Evolutionary conservation across 768 basidiomycete species (phyloP).

Genomic region (Podaxis sp.): DNA sequence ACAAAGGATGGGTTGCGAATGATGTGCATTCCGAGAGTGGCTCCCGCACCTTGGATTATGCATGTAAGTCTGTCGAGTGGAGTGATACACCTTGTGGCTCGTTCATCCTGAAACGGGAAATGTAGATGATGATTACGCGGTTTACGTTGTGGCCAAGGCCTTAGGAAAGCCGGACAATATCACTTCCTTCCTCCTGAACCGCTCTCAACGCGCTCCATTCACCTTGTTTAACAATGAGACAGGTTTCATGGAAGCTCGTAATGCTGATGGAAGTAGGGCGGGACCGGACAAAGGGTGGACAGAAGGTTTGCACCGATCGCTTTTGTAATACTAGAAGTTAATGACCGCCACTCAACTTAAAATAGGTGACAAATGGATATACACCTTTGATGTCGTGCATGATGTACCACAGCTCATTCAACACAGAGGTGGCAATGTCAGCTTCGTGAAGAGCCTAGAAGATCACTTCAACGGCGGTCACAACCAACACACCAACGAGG

Average conservation of each 20-base stretch:
- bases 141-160: conserved; percentile 55
- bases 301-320: conserved; percentile 47
- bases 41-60: conserved; percentile 76
- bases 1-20: conserved; percentile 72
- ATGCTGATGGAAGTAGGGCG: conserved; percentile 67
- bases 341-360: background rate
- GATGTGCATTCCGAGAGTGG: conserved; percentile 79
- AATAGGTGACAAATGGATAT: conserved; percentile 54
- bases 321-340: background rate
- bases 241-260: conserved; percentile 81
- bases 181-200: conserved; percentile 44
- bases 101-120: background rate
- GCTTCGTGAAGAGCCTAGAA: conserved; percentile 67
- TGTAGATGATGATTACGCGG: conserved; percentile 76
- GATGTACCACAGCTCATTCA: conserved; percentile 60
- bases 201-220: conserved; percentile 56
- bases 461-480: conserved; percentile 58
- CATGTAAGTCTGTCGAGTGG: conserved; percentile 46
- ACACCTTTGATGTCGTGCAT: conserved; percentile 79
- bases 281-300: conserved; percentile 75
- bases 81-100: background rate
- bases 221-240: conserved; percentile 65
- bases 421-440: conserved; percentile 62
- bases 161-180: conserved; percentile 54
- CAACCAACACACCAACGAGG: conserved; percentile 83